Base-by-base conservation (phyloP, 805 yeast species). In the Candida adriatica region DNA sequence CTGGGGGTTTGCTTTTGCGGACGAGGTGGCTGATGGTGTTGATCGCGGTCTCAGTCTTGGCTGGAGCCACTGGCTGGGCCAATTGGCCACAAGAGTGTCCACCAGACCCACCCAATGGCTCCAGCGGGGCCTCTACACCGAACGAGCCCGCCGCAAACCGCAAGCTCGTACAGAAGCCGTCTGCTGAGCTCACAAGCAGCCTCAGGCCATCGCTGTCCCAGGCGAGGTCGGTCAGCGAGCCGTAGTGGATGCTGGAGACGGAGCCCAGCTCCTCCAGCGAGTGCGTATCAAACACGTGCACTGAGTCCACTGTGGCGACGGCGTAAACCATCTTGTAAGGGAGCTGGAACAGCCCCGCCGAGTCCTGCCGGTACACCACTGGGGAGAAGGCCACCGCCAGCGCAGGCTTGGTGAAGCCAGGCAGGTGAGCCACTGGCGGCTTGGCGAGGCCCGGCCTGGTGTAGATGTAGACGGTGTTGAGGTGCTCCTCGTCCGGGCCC, bases 271-370 rank as follows among this genome's bases (percentile, higher is more conserved):
- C 94, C 34, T 66, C 56, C 16, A 64, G 47, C 19, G 67, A 64
- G 40, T 78, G 82, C 0, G 97, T 90, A 43, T 86, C 94, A 56
- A 84, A 92, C 2, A 92, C 59, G 7, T 80, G 49, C 9, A 92
- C 80, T 10, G 88, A 70, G 51, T 85, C 95, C 35, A 84, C 87
- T 0, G 96, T 88, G 0, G 96, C 97, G 13, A 92, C 81, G 0
- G 96, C 97, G 59, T 82, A 88, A 1, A 90, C 59, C 75, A 92
- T 71, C 40, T 86, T 72, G 49, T 92, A 87, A 1, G 85, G 81
- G 27, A 88, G 56, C 5, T 62, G 56, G 38, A 85, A 68, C 10
- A 67, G 68, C 2, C 62, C 30, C 15, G 33, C 15, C 29, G 31
- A 17, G 11, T 55, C 45, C 21, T 66, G 55, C 34, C 62, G 58